Percentiles rank a stretch among this genome's conserved stretches.
Conservation (phyloP, 345 rosid species). For the Kernera saxatilis region DNA sequence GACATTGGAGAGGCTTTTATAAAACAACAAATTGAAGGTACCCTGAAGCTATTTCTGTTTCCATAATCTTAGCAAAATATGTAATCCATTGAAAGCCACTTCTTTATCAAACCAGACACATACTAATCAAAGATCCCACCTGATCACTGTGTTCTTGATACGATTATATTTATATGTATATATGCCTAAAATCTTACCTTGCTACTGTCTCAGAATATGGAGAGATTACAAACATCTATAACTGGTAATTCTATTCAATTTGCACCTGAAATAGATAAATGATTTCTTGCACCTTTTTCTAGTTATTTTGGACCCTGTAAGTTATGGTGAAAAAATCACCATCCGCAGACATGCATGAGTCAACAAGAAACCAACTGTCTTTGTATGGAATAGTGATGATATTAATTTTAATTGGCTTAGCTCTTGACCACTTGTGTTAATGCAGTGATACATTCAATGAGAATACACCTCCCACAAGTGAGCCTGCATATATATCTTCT, state of each 20-base stretch:
- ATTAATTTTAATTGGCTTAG: not conserved
- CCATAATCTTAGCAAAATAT: not conserved
- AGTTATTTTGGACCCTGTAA: not conserved
- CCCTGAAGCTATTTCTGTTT: constrained; percentile 6
- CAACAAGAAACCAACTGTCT: not conserved
- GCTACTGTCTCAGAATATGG: constrained; percentile 69
- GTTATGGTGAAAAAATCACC: not conserved
- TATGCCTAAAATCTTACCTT: not conserved
- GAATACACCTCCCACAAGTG: constrained; percentile 84
- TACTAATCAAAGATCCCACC: not conserved
- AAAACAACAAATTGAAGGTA: constrained; percentile 69
- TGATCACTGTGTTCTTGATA: not conserved
- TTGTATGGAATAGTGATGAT: not conserved
- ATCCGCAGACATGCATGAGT: not conserved
- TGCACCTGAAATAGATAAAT: not conserved
- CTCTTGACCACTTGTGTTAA: not conserved
- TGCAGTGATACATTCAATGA: constrained; percentile 96
- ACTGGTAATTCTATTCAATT: constrained; percentile 55
- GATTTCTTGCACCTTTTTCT: not conserved
- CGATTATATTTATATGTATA: not conserved
- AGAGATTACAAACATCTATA: constrained; percentile 91
- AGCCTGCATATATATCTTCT: constrained; percentile 61
- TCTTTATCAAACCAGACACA: not conserved
- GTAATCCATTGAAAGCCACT: not conserved
- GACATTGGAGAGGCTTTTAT: constrained; percentile 88